Base-by-base conservation (phyloP, 441 rosid genomes). In the Pelargonium australe region DNA sequence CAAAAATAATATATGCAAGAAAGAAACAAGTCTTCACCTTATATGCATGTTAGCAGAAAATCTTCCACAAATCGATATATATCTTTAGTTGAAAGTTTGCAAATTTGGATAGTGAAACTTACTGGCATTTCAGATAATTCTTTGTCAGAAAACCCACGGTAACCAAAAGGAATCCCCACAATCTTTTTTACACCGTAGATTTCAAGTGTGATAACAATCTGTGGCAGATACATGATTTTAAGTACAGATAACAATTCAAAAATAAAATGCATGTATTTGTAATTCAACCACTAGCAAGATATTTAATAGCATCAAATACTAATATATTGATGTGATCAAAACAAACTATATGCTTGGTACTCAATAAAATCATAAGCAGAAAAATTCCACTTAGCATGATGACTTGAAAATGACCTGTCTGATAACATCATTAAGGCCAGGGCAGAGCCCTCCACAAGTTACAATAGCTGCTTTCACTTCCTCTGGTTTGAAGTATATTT, bases 381-480 rank as follows among this genome's bases (percentile, higher is more conserved):
- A 51, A 25, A 67, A 58, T 71, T 63, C 66, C 19, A 65, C 70
- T 49, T 63, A 49, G 25, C 25, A 23, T 23, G 25, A 23, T 23
- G 25, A 68, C 4, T 68, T 23, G 75, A 69, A 63, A 70, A 90
- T 73, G 19, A 87, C 98, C 71, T 93, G 98, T 85, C 97, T 90
- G 23, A 89, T 91, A 76, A 91, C 97, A 84, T 94, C 99, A 84
- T 91, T 94, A 49, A 94, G 96, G 75, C 97, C 96, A 73, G 97
- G 99, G 81, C 97, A 94, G 63, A 94, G 90, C 17, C 99, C 99
- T 80, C 97, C 96, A 83, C 97, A 94, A 64, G 99, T 94, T 67
- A 94, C 80, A 75, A 91, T 94, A 0, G 96, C 97, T 25, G 99
- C 97, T 74, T 91, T 89, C 41, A 94, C 99, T 83, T 89, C 86